These are phyloP conservation scores for Phytophthora vignae DNA, from an alignment of 352 stramenopile species.

Conservation along the genomic window DNA sequence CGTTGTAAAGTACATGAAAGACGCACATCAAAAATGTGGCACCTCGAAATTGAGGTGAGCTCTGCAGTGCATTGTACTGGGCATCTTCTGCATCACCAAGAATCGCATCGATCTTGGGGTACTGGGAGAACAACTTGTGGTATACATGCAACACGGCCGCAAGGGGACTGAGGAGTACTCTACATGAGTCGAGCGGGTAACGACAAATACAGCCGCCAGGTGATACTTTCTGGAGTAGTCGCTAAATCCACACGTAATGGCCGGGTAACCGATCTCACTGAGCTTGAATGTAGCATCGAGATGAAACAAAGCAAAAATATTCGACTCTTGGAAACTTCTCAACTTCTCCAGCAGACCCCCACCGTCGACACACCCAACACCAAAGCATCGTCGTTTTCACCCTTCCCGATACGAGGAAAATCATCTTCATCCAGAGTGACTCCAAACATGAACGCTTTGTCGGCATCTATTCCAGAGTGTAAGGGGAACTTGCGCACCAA, in stretches of 20 bases:
- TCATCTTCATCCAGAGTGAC: neutral
- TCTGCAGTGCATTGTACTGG: neutral
- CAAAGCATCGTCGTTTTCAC: neutral
- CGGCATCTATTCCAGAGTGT: neutral
- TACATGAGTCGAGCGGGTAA: neutral
- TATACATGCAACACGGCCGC: neutral
- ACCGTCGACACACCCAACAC: neutral
- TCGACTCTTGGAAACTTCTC: neutral
- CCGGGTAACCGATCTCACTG: neutral
- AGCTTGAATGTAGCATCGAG: neutral
- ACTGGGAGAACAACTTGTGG: neutral
- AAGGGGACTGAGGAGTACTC: neutral
- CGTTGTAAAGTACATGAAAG: conserved; percentile 2
- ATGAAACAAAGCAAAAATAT: conserved; percentile 1
- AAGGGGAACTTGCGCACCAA: neutral
- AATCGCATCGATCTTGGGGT: neutral
- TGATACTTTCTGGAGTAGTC: neutral
- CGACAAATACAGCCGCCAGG: neutral
- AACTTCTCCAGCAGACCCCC: neutral
- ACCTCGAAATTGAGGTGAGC: neutral
- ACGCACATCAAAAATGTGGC: neutral
- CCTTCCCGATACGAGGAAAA: neutral
- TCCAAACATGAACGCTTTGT: neutral
- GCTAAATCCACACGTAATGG: conserved; percentile 1
- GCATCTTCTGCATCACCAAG: neutral